Evolutionary conservation across 139 green algal species (phyloP).

Genomic region (Coelastrella sp.): DNA sequence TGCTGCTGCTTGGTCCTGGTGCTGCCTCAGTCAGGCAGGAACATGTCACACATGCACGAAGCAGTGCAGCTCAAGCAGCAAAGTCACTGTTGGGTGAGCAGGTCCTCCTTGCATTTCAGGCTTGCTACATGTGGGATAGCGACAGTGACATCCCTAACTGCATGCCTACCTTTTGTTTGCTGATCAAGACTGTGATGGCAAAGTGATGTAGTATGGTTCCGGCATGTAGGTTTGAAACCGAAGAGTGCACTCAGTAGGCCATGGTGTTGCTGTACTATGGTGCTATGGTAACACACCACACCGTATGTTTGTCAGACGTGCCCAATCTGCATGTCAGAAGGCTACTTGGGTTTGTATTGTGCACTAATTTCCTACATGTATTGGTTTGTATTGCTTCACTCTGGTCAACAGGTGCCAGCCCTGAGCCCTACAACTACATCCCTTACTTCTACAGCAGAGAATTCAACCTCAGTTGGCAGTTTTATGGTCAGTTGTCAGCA

Average conservation of each 20-base stretch:
- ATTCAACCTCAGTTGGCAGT: conserved; percentile 92
- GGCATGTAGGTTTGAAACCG: too few species aligned
- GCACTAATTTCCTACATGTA: too few species aligned
- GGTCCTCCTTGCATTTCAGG: neutral
- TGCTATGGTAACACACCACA: too few species aligned
- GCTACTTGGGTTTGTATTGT: neutral
- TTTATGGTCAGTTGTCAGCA: conserved; percentile 67
- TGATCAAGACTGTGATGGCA: too few species aligned
- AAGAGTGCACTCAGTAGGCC: too few species aligned
- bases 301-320: too few species aligned
- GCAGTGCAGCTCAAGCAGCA: conserved; percentile 71
- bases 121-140: neutral
- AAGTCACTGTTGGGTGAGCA: conserved; percentile 54
- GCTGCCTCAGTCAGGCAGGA: conserved; percentile 79
- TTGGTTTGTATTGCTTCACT: too few species aligned
- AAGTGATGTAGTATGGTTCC: too few species aligned
- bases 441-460: conserved; percentile 95
- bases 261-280: too few species aligned
- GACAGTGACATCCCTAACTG: neutral
- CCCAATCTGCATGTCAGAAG: too few species aligned
- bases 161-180: neutral
- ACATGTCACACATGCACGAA: conserved; percentile 79
- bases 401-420: conserved; percentile 45
- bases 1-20: conserved; percentile 58
- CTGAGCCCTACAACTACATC: conserved; percentile 88